phyloP scores from a whole-genome alignment of 305 asterid genomes.

The Rubia peregrina region DNA sequence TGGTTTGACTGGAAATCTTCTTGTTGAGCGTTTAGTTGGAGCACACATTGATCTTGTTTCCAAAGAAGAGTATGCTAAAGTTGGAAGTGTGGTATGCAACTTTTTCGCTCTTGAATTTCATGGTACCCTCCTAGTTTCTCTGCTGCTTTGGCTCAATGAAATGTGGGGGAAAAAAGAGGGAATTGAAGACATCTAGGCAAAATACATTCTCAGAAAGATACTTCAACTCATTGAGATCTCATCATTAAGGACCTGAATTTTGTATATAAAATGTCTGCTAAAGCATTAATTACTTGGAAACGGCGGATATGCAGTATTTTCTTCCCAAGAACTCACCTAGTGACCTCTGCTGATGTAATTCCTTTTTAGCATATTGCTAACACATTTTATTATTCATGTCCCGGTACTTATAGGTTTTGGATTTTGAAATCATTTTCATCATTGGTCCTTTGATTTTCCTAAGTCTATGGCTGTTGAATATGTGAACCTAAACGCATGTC shows the following conservation, averaged over 20 bases:
- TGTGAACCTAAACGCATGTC: background rate
- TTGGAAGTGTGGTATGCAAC: conserved; percentile 66
- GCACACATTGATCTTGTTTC: conserved; percentile 93
- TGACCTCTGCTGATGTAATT: no score
- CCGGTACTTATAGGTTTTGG: background rate
- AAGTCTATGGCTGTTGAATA: background rate
- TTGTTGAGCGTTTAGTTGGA: conserved; percentile 94
- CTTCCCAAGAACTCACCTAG: no score
- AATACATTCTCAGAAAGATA: background rate
- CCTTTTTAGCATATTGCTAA: background rate
- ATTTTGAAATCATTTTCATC: background rate
- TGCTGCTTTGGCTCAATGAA: background rate
- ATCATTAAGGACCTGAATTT: background rate
- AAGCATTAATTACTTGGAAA: background rate
- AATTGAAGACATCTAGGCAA: no score
- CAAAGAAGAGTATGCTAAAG: conserved; percentile 77
- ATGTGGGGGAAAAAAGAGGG: background rate
- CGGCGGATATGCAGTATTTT: background rate
- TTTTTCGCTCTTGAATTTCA: background rate
- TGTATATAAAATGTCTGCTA: background rate
- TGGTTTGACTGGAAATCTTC: conserved; percentile 90
- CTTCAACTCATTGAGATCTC: background rate
- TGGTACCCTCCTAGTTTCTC: background rate
- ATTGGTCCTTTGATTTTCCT: background rate
- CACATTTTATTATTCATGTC: background rate